Evolutionary conservation across 768 basidiomycete genomes (phyloP).

Genomic region (Terana coerulea): DNA sequence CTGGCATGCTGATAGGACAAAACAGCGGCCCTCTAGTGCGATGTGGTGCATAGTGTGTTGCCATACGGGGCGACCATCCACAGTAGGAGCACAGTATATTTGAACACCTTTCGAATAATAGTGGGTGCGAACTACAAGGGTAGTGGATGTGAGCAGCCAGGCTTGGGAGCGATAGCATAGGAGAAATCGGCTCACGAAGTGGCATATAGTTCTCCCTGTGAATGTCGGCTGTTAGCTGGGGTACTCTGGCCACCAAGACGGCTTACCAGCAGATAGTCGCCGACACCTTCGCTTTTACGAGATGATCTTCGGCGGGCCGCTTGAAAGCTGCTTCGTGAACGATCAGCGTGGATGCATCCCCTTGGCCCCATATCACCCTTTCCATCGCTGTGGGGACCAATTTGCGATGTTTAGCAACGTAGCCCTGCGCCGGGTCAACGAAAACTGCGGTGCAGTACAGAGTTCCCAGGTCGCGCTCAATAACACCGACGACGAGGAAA

Average conservation of each 20-base stretch:
- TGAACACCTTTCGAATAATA: constrained; percentile 59
- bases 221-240: neutral
- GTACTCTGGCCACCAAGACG: neutral
- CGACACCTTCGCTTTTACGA: constrained; percentile 43
- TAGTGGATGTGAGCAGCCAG: neutral
- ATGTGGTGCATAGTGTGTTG: constrained; percentile 56
- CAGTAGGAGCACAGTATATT: constrained; percentile 64
- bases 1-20: constrained; percentile 62
- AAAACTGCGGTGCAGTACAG: constrained; percentile 60
- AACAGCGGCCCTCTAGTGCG: constrained; percentile 65
- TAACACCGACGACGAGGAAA: constrained; percentile 56
- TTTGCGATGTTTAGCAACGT: constrained; percentile 62
- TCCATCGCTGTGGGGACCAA: constrained; percentile 60
- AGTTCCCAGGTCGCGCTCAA: constrained; percentile 57
- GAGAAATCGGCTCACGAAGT: constrained; percentile 32
- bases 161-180: neutral
- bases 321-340: constrained; percentile 41
- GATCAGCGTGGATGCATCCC: constrained; percentile 51
- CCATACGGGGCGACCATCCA: constrained; percentile 57
- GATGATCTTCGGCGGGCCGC: constrained; percentile 14
- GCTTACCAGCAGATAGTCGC: constrained; percentile 58
- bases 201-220: constrained; percentile 72
- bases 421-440: constrained; percentile 47
- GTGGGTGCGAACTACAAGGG: constrained; percentile 44
- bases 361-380: constrained; percentile 59